Base-by-base conservation (phyloP, 495 filamentous ascomycete genomes). In the Hypoxylon rickii region DNA sequence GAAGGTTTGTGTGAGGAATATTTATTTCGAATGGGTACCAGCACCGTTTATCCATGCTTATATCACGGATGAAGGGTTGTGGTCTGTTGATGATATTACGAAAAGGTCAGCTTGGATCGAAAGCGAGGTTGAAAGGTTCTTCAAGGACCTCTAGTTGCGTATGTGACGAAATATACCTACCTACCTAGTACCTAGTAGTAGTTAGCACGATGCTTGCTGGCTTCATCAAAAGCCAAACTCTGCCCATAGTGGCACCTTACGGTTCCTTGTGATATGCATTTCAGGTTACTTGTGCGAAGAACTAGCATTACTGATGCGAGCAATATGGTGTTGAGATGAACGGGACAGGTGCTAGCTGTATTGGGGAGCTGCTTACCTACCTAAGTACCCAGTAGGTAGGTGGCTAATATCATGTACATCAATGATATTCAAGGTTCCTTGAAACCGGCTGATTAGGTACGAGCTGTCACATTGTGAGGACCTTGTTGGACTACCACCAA, bases 11-110 rank as follows among this genome's bases (percentile, higher is more conserved):
- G 73, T 86, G 8, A 77, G 72, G 39, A 88, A 88, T 53, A 56
- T 78, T 11, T 86, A 84, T 47, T 88, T 89, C 49, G 86, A 90
- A 68, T 88, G 85, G 85, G 73, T 86, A 6, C 76, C 80, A 1
- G 62, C 74, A 3, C 42, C 52, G 1, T 66, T 79, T 19, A 72
- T 88, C 0, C 78, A 88, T 63, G 73, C 60, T 0, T 86, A 84
- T 55, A 58, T 86, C 41, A 81, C 79, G 3, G 85, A 89, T 34
- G 61, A 75, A 7, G 76, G 75, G 2, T 50, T 68, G 21, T 74
- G 64, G 68, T 65, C 44, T 2, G 32, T 44, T 20, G 41, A 69
- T 24, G 57, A 76, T 21, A 72, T 76, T 3, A 50, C 46, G 3
- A 21, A 47, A 32, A 59, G 60, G 3, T 73, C 72, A 0, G 46